Conservation (phyloP, 345 rosid genomes). For the Citrus cavaleriei region DNA sequence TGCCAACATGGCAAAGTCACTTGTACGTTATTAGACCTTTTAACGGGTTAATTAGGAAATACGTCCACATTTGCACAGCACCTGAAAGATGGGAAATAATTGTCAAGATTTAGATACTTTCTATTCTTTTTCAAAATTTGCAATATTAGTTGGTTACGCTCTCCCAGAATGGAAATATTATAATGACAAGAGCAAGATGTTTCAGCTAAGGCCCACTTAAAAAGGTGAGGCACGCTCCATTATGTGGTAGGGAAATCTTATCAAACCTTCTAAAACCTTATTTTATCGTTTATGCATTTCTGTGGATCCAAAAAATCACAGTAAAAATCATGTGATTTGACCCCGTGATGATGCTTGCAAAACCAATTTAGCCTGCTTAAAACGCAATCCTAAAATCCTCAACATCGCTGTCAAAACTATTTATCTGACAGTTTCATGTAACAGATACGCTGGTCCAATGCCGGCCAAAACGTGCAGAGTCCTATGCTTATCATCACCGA, state of each 20-base stretch:
- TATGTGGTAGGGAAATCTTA: slow-evolving; percentile 28
- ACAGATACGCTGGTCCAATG: background rate
- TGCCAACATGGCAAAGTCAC: background rate
- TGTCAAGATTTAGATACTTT: background rate
- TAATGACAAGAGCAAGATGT: slow-evolving; percentile 9
- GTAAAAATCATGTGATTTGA: background rate
- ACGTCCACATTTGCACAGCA: slow-evolving; percentile 1
- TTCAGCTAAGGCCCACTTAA: slow-evolving; percentile 26
- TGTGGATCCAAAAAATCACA: background rate
- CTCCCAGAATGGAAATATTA: slow-evolving; percentile 9
- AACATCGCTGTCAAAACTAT: background rate
- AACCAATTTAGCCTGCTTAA: slow-evolving; percentile 3
- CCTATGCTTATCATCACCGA: slow-evolving; percentile 5
- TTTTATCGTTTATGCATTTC: background rate
- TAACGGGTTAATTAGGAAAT: background rate
- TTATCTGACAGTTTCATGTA: background rate
- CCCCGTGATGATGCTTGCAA: background rate
- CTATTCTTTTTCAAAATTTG: background rate
- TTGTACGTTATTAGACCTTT: background rate
- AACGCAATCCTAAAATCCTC: background rate
- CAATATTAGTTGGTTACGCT: background rate
- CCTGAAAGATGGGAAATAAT: slow-evolving; percentile 5
- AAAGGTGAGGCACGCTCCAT: slow-evolving; percentile 12
- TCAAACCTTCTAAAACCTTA: slow-evolving; percentile 16
- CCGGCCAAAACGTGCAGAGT: background rate